Evolutionary conservation across 345 rosid species (phyloP).

Genomic region (Triadica sebifera): DNA sequence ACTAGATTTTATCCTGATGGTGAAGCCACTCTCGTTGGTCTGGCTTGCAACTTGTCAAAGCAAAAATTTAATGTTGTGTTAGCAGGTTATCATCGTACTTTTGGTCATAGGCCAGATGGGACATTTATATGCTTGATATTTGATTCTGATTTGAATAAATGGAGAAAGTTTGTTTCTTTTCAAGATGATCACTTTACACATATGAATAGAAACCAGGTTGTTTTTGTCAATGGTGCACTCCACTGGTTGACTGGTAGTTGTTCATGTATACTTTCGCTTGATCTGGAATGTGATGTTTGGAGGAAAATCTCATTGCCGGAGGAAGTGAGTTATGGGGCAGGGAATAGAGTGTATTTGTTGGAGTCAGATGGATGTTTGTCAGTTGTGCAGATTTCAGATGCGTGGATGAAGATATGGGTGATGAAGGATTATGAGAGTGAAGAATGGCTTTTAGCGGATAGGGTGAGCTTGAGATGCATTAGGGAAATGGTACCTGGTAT

Average conservation of each 20-base stretch:
- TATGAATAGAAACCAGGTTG: slow-evolving; percentile 79
- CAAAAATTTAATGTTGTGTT: slow-evolving; percentile 64
- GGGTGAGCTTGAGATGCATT: slow-evolving; percentile 72
- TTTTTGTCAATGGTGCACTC: slow-evolving; percentile 61
- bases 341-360: slow-evolving; percentile 59
- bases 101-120: slow-evolving; percentile 80
- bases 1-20: slow-evolving; percentile 80
- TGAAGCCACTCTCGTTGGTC: slow-evolving; percentile 78
- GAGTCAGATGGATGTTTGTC: slow-evolving; percentile 71
- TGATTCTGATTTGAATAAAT: slow-evolving; percentile 68
- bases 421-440: slow-evolving; percentile 59
- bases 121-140: slow-evolving; percentile 70
- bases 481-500: slow-evolving; percentile 69
- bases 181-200: slow-evolving; percentile 65
- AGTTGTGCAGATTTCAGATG: slow-evolving; percentile 61
- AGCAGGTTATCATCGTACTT: slow-evolving; percentile 76
- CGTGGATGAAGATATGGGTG: slow-evolving; percentile 81
- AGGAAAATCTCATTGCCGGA: slow-evolving; percentile 69
- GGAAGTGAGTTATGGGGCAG: slow-evolving; percentile 47
- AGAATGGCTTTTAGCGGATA: slow-evolving; percentile 58
- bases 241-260: slow-evolving; percentile 76
- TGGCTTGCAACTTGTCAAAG: slow-evolving; percentile 48
- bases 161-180: slow-evolving; percentile 75
- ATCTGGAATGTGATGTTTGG: slow-evolving; percentile 59
- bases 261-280: slow-evolving; percentile 58